These are phyloP conservation scores for Myxozyma lipomycoides DNA, from an alignment of 805 yeast species.

Conservation along the genomic window DNA sequence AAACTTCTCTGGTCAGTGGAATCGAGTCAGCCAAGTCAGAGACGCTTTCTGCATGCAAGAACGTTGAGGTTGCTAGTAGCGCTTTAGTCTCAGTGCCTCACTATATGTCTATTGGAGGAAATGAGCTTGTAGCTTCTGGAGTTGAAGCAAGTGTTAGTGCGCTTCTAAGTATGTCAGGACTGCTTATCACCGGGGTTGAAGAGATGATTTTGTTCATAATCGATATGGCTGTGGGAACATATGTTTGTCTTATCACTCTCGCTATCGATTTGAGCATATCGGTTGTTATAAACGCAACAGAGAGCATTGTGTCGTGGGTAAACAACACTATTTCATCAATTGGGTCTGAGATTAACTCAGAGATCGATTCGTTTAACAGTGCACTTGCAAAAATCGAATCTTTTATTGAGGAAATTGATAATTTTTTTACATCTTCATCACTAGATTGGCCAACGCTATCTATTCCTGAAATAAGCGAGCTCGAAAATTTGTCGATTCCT, in stretches of 20 bases:
- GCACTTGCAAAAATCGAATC: constrained; percentile 54
- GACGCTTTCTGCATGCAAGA: constrained; percentile 46
- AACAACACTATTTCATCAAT: constrained; percentile 54
- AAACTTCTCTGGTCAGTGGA: constrained; percentile 44
- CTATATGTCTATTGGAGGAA: constrained; percentile 53
- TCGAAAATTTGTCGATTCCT: constrained; percentile 64
- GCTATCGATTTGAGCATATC: constrained; percentile 68
- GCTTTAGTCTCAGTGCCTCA: constrained; percentile 49
- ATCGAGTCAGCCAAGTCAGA: constrained; percentile 42
- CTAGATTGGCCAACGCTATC: constrained; percentile 36
- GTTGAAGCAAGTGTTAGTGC: constrained; percentile 50
- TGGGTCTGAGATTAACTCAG: constrained; percentile 62
- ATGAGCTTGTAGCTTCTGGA: constrained; percentile 47
- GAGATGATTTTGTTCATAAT: constrained; percentile 58
- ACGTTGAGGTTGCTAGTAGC: constrained; percentile 42
- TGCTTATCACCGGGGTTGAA: constrained; percentile 56
- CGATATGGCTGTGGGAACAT: constrained; percentile 78
- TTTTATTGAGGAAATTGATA: constrained; percentile 51
- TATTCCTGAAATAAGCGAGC: constrained; percentile 48
- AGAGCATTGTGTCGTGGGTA: constrained; percentile 54
- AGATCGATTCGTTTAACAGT: constrained; percentile 56
- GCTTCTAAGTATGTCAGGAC: constrained; percentile 43
- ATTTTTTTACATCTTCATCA: constrained; percentile 48
- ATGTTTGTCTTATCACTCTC: constrained; percentile 73
- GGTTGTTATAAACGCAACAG: constrained; percentile 70